Percentiles rank a stretch among this genome's conserved stretches.
phyloP scores from a whole-genome alignment of 1,284 basidiomycete species.

The Apiotrichum sp. region DNA sequence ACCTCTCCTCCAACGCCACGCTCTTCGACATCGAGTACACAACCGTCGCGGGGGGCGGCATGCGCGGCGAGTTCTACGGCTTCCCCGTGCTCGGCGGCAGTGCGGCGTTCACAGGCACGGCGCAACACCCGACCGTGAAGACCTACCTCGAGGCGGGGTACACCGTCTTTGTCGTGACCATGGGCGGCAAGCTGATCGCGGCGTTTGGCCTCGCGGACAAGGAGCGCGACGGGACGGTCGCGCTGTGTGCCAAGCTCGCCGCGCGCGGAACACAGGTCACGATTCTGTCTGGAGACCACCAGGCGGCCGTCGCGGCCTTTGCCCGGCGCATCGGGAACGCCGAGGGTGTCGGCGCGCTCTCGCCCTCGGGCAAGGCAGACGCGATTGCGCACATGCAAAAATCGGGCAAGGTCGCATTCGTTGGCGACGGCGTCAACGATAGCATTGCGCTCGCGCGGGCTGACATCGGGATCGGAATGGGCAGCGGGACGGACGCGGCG shows the following conservation, averaged over 20 bases:
- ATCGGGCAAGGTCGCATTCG: constrained; percentile 9
- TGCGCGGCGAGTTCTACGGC: background rate
- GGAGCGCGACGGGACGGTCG: background rate
- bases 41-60: background rate
- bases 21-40: background rate
- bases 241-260: background rate
- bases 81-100: background rate
- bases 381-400: background rate
- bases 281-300: background rate
- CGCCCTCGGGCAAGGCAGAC: background rate
- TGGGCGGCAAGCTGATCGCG: background rate
- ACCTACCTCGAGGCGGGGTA: background rate
- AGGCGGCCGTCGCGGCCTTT: background rate
- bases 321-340: background rate
- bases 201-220: constrained; percentile 1
- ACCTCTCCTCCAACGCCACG: background rate
- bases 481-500: constrained; percentile 8
- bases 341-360: background rate
- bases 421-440: constrained; percentile 36
- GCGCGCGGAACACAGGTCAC: constrained; percentile 15
- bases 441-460: constrained; percentile 20
- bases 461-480: constrained; percentile 1
- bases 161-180: background rate
- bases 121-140: background rate
- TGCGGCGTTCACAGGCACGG: background rate